Evolutionary conservation across 2,329 filamentous ascomycete genomes (phyloP).

Genomic region (Sporothrix phasma): DNA sequence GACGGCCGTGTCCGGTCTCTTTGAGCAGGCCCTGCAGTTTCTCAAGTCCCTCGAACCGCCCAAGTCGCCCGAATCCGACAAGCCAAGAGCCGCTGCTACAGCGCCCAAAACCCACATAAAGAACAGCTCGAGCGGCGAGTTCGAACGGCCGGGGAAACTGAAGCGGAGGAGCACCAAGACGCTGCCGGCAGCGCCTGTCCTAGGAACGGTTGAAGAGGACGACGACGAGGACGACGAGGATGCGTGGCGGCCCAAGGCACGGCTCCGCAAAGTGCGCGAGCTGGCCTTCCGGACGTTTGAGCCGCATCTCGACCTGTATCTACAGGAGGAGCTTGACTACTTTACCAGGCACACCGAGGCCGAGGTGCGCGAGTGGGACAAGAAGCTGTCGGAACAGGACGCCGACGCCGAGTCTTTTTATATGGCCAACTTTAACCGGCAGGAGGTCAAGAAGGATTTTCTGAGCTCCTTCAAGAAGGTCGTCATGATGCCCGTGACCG

Average conservation of each 20-base stretch:
- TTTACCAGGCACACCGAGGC: constrained; percentile 68
- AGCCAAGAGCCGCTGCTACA: neutral
- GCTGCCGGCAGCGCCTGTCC: neutral
- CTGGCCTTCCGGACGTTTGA: constrained; percentile 70
- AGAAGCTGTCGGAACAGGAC: constrained; percentile 82
- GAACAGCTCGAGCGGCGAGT: neutral
- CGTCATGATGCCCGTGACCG: constrained; percentile 96
- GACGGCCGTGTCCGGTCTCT: constrained; percentile 76
- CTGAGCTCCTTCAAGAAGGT: constrained; percentile 95
- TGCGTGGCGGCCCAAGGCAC: constrained; percentile 13
- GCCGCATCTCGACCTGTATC: constrained; percentile 84
- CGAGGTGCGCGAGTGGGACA: constrained; percentile 80
- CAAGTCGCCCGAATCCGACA: constrained; percentile 33
- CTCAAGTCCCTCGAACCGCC: constrained; percentile 60
- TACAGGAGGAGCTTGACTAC: constrained; percentile 80
- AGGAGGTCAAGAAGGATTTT: constrained; percentile 94
- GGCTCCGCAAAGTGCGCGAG: constrained; percentile 45
- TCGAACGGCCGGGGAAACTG: neutral
- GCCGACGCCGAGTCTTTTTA: constrained; percentile 85
- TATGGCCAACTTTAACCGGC: constrained; percentile 89
- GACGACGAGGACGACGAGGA: constrained; percentile 9
- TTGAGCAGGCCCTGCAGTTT: constrained; percentile 75
- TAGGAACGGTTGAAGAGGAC: neutral
- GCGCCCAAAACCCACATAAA: neutral
- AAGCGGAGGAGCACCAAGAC: constrained; percentile 4